Evolutionary conservation across 2,329 filamentous ascomycete species (phyloP).

Genomic region (Plectosphaerella cucumerina): DNA sequence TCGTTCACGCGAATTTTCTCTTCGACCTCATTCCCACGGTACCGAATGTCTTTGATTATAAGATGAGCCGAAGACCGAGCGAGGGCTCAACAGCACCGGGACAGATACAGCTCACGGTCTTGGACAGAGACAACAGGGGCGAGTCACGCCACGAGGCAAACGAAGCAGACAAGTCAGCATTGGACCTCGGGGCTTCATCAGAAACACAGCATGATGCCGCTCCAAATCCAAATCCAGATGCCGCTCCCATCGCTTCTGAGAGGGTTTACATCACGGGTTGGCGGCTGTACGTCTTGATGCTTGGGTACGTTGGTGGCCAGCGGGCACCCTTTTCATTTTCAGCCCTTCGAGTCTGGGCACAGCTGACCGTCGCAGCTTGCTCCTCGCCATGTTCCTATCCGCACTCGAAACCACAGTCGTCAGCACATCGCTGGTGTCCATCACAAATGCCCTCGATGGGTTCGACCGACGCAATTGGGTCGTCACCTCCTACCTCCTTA

Average conservation of each 20-base stretch:
- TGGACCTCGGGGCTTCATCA: too few species aligned
- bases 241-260: not conserved
- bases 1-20: too few species aligned
- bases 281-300: conserved; percentile 3
- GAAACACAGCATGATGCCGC: not conserved
- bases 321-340: not conserved
- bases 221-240: too few species aligned
- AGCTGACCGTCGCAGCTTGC: not conserved
- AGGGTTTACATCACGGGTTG: conserved; percentile 3
- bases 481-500: conserved; percentile 42
- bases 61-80: too few species aligned
- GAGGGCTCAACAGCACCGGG: too few species aligned
- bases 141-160: too few species aligned
- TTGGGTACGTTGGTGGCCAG: not conserved
- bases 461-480: conserved; percentile 38
- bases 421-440: conserved; percentile 44
- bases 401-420: conserved; percentile 46
- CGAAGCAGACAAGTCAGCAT: too few species aligned
- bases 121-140: too few species aligned
- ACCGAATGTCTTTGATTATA: too few species aligned
- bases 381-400: conserved; percentile 32
- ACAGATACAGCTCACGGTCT: too few species aligned
- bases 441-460: conserved; percentile 31
- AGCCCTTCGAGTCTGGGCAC: not conserved
- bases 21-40: too few species aligned